These are phyloP conservation scores for Medicago ruthenica DNA, from an alignment of 306 rosid genomes.

Conservation along the genomic window DNA sequence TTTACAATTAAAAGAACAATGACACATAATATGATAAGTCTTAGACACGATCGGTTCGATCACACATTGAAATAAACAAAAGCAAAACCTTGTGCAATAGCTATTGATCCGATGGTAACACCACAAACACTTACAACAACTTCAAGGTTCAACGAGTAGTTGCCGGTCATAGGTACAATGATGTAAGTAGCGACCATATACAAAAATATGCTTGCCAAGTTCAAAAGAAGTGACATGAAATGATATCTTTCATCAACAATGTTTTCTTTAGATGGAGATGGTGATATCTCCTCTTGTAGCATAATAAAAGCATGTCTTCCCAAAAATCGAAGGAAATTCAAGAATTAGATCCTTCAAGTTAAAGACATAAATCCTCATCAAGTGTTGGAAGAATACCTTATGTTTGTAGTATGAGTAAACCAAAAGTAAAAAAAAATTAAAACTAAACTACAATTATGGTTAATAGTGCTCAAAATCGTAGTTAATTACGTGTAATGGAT, in stretches of 20 bases:
- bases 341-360: conserved; percentile 75
- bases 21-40: conserved; percentile 88
- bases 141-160: conserved; percentile 89
- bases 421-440: neutral
- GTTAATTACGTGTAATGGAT: too few species aligned
- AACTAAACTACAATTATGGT: neutral
- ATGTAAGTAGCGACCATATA: conserved; percentile 98
- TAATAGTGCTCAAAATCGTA: neutral
- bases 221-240: conserved; percentile 85
- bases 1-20: conserved; percentile 80
- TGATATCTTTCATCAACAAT: conserved; percentile 71
- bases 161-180: conserved; percentile 93
- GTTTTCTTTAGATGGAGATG: conserved; percentile 63
- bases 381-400: conserved; percentile 18
- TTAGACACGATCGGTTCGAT: conserved; percentile 87
- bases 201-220: conserved; percentile 84
- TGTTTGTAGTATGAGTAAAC: neutral
- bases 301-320: conserved; percentile 91
- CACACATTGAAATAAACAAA: conserved; percentile 98
- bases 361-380: conserved; percentile 27
- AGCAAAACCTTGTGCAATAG: conserved; percentile 91
- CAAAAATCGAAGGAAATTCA: conserved; percentile 75
- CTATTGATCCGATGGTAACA: conserved; percentile 90
- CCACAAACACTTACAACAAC: conserved; percentile 98
- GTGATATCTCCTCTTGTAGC: conserved; percentile 66